Evolutionary conservation across 495 filamentous ascomycete species (phyloP), one percentile per base, ranked within the genome.

Genomic region (Collariella sp.): DNA sequence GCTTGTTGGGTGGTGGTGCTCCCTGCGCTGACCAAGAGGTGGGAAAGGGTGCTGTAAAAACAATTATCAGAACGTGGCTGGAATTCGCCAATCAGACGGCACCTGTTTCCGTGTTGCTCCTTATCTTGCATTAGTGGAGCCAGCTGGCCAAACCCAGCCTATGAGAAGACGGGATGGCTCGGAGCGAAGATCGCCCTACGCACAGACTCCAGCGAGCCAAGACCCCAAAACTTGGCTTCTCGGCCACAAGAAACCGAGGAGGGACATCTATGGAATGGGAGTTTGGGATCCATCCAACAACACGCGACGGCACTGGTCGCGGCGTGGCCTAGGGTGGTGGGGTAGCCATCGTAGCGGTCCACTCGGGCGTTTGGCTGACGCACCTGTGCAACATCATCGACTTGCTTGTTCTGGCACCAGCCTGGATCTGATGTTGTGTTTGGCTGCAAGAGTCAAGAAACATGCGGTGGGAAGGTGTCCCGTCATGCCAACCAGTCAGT

Each of bases 51-150:
- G 61, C 58, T 69, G 72, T 75, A 62, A 75, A 56, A 72, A 67
- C 55, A 72, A 73, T 75, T 65, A 65, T 67, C 68, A 72, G 58
- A 69, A 70, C 67, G 61, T 15, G 58, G 55, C 51, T 20, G 46
- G 44, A 50, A 36, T 48, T 58, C 41, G 59, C 72, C 70, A 75
- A 75, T 72, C 63, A 71, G 24, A 54, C 31, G 15, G 3, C 50
- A 6, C 49, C 33, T 26, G 36, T 24, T 45, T 54, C 51, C 54
- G 50, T 56, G 62, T 59, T 46, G 18, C 54, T 36, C 26, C 59
- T 71, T 72, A 73, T 72, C 72, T 69, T 54, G 44, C 54, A 47
- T 64, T 52, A 62, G 61, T 22, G 48, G 51, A 12, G 46, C 40
- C 42, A 35, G 20, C 36, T 19, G 33, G 7, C 31, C 31, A 9